These are phyloP conservation scores for Mallotus repandus DNA, from an alignment of 441 rosid genomes.

Conservation along the genomic window DNA sequence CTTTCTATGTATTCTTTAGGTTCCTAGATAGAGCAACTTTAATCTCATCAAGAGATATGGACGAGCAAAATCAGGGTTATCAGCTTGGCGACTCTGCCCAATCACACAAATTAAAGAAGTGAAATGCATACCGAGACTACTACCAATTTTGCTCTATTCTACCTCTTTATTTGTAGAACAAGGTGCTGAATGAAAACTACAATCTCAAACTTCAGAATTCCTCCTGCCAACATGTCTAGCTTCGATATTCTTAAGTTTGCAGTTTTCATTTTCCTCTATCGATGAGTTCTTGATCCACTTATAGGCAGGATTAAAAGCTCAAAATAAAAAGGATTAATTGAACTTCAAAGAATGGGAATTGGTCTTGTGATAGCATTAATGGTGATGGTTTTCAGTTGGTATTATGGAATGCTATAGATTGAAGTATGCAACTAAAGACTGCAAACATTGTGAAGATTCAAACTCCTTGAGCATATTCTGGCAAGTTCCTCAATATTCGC, in stretches of 20 bases:
- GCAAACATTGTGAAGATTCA: constrained; percentile 74
- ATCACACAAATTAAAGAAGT: constrained; percentile 97
- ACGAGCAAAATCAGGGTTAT: constrained; percentile 59
- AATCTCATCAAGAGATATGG: constrained; percentile 61
- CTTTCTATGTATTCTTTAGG: constrained; percentile 35
- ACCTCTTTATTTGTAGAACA: constrained; percentile 96
- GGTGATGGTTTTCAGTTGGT: constrained; percentile 92
- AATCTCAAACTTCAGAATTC: constrained; percentile 61
- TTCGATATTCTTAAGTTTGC: constrained; percentile 90
- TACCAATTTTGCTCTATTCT: constrained; percentile 98
- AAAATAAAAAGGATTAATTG: constrained; percentile 61
- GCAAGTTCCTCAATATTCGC: constrained; percentile 93
- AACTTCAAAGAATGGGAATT: constrained; percentile 94
- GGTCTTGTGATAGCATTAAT: constrained; percentile 87
- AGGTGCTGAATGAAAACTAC: constrained; percentile 94
- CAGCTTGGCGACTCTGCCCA: constrained; percentile 76
- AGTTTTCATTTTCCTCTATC: constrained; percentile 69
- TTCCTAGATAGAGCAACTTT: constrained; percentile 91
- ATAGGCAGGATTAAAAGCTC: constrained; percentile 47
- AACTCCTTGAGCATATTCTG: constrained; percentile 96
- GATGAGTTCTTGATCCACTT: constrained; percentile 80
- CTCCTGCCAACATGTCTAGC: constrained; percentile 94
- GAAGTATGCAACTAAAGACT: constrained; percentile 62
- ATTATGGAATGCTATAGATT: constrained; percentile 76
- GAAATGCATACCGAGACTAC: constrained; percentile 79